A percentile compares a stretch with the other conserved stretches of the same genome.
These are phyloP conservation scores for Xerocomus cyaneibrunnescens DNA, from an alignment of 1,284 basidiomycete genomes.

Conservation along the genomic window DNA sequence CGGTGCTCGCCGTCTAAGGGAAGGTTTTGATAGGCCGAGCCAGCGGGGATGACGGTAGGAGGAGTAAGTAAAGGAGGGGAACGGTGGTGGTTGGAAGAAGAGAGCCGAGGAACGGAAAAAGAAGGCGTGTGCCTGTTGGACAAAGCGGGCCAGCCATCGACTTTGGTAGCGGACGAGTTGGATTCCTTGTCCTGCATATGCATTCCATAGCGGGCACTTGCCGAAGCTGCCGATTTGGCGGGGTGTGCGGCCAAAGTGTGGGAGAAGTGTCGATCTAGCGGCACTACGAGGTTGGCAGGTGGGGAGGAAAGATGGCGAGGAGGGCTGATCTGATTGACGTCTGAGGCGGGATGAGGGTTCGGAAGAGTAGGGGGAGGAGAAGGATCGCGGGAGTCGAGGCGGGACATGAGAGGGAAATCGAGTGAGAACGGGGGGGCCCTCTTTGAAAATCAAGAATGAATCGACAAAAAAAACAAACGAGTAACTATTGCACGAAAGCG, in stretches of 20 bases:
- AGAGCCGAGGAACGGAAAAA: constrained; percentile 25
- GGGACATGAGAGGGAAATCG: constrained; percentile 36
- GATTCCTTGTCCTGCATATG: constrained; percentile 38
- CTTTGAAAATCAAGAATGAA: constrained; percentile 15
- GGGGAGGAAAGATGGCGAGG: constrained; percentile 17
- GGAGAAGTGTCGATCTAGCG: constrained; percentile 28
- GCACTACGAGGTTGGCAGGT: constrained; percentile 5
- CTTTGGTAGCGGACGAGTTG: constrained; percentile 18
- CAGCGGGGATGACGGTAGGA: constrained; percentile 17
- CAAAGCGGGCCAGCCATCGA: constrained; percentile 31
- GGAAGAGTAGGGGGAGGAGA: constrained; percentile 41
- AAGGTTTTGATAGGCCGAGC: constrained; percentile 17
- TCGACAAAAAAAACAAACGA: constrained; percentile 28
- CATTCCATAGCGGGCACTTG: constrained; percentile 37
- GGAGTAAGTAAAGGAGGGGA: constrained; percentile 27
- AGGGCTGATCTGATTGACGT: constrained; percentile 21
- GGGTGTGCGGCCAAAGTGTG: constrained; percentile 14
- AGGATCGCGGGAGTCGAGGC: constrained; percentile 43
- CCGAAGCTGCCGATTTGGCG: constrained; percentile 24
- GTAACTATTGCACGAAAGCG: constrained; percentile 37
- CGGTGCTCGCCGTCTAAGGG: constrained; percentile 42
- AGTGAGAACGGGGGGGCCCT: neutral
- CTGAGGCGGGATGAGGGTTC: constrained; percentile 16
- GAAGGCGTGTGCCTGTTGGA: constrained; percentile 50
- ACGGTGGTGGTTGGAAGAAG: constrained; percentile 37